Evolutionary conservation across 225 moss, liverwort and hornwort genomes (phyloP), one percentile per base, ranked within the genome.

Genomic region (Antitrichia curtipendula): DNA sequence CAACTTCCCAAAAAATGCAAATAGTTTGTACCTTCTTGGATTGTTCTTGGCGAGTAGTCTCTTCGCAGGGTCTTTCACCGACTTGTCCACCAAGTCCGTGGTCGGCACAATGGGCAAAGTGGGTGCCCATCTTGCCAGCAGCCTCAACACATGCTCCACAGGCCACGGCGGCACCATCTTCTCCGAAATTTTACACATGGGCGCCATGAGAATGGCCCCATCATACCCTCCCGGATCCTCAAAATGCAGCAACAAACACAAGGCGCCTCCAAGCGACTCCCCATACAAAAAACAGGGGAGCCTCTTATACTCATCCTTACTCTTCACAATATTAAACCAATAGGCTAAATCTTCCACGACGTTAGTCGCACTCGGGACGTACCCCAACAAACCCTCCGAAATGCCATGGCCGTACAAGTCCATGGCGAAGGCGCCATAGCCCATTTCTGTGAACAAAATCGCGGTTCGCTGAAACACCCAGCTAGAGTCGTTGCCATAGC

Each of bases 141-240:
- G 88, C 28, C 90, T 87, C 72, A 98, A 90, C 49, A 92, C 86
- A 38, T 85, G 80, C 80, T 93, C 94, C 16, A 98, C 91, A 27
- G 96, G 96, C 95, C 95, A 95, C 2, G 91, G 91, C 61, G 98
- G 98, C 82, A 87, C 89, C 97, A 98, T 96, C 78, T 94, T 93
- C 82, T 96, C 96, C 38, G 98, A 95, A 16, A 98, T 98, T 90
- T 95, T 96, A 73, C 97, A 97, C 98, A 98, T 98, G 34, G 98
- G 96, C 40, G 96, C 98, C 83, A 95, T 97, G 24, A 98, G 95
- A 75, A 98, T 93, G 10, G 98, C 95, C 13, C 98, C 98, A 75
- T 95, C 93, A 60, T 96, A 98, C 29, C 88, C 90, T 17, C 88
- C 53, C 4, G 96, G 97, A 72, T 97, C 89, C 54, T 88, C 89